Evolutionary conservation across 1,139 yeast genomes (phyloP).

Genomic region (Meyerozyma guilliermondii): DNA sequence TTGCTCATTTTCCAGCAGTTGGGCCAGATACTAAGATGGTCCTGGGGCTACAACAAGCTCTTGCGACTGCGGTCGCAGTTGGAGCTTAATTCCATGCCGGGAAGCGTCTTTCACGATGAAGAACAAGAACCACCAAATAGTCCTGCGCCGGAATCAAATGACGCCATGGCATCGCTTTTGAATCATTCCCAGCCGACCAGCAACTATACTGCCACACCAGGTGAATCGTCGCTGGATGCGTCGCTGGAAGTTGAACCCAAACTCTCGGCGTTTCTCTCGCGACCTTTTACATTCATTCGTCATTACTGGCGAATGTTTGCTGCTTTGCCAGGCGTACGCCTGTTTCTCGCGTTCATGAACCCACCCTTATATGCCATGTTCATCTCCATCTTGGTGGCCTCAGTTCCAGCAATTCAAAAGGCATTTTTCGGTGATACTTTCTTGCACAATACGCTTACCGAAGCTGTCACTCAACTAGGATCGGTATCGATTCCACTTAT

Average conservation of each 20-base stretch:
- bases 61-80: slow-evolving; percentile 46
- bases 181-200: not conserved
- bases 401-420: slow-evolving; percentile 63
- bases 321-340: slow-evolving; percentile 8
- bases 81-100: slow-evolving; percentile 31
- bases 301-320: not conserved
- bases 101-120: slow-evolving; percentile 2
- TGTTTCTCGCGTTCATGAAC: slow-evolving; percentile 56
- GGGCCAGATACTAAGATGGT: slow-evolving; percentile 83
- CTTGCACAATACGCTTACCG: slow-evolving; percentile 57
- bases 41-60: slow-evolving; percentile 84
- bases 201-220: not conserved
- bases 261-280: not conserved
- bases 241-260: not conserved
- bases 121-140: not conserved
- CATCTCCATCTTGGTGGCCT: slow-evolving; percentile 75
- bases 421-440: slow-evolving; percentile 17
- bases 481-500: slow-evolving; percentile 85
- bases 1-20: slow-evolving; percentile 77
- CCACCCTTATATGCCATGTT: slow-evolving; percentile 96
- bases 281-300: not conserved
- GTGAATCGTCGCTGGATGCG: not conserved
- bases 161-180: not conserved
- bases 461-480: slow-evolving; percentile 75
- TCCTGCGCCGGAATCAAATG: not conserved